Base-by-base conservation (phyloP, 83 land plant species). In the Picea abies region DNA sequence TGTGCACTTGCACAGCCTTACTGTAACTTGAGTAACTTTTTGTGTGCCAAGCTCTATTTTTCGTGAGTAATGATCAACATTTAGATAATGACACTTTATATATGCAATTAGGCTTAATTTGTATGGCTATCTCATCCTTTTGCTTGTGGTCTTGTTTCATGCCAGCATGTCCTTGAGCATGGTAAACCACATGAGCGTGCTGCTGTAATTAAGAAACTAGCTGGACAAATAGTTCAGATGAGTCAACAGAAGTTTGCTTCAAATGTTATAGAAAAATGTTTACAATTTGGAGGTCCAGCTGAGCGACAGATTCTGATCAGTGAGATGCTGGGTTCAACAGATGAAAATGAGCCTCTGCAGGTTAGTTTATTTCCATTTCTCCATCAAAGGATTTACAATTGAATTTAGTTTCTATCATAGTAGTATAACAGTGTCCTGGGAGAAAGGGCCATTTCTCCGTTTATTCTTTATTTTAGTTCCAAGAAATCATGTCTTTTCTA, bases 161-260 rank as follows among this genome's bases (percentile, higher is more conserved):
- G 67, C 79, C 94, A 96, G 99, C 99, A 96, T 87, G 97, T 96
- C 5, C 86, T 96, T 79, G 97, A 96, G 84, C 99, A 96, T 90
- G 99, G 99, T 47, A 92, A 95, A 80, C 91, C 92, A 35, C 91
- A 90, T 73, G 99, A 96, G 81, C 89, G 97, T 9, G 88, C 91
- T 64, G 90, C 91, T 76, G 93, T 96, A 63, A 93, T 96, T n/a
- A 84, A 94, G 69, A 94, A 96, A 86, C 84, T 96, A 82, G 95
- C 95, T 78, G 98, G 98, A 8, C 96, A 91, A 87, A 96, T 96
- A 83, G 98, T 96, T 69, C 92, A 90, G 79, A 96, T 96, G 98
- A 96, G 96, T 84, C 94, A 92, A 84, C 98, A 96, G 85, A 96
- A 96, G 81, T 96, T 96, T 86, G 98, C 98, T 35, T 96, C 98